Percentiles rank a stretch among this genome's conserved stretches.
phyloP scores from a whole-genome alignment of 176 grass and related monocot genomes.

The Zoysia pacifica region DNA sequence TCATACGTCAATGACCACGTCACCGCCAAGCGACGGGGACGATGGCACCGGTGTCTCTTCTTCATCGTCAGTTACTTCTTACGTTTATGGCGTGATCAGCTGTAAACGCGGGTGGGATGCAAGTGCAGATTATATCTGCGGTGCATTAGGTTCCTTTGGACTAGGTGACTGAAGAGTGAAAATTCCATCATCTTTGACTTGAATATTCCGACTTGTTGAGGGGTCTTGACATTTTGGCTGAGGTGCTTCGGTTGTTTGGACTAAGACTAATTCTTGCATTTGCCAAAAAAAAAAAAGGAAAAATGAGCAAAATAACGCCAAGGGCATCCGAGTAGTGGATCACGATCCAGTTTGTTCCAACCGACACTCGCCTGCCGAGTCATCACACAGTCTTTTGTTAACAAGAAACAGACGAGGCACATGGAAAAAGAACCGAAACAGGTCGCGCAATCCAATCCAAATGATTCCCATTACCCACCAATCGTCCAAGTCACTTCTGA shows the following conservation, averaged over 20 bases:
- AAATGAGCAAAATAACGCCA: too few relatives aligned
- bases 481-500: too few relatives aligned
- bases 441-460: neutral
- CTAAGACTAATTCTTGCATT: too few relatives aligned
- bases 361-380: neutral
- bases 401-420: neutral
- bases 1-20: too few relatives aligned
- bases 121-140: conserved; percentile 6
- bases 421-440: conserved; percentile 16
- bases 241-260: too few relatives aligned
- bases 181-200: neutral
- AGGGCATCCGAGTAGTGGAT: neutral
- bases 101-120: neutral
- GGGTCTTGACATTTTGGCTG: conserved; percentile 3
- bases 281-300: too few relatives aligned
- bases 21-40: too few relatives aligned
- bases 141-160: conserved; percentile 18
- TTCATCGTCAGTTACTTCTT: neutral
- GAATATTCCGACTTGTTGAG: neutral
- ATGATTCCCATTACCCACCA: neutral
- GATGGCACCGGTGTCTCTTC: neutral
- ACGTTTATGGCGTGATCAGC: neutral
- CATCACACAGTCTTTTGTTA: neutral
- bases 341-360: neutral
- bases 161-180: neutral